A percentile compares a stretch with the other conserved stretches of the same genome.
These are phyloP conservation scores for Eucalyptus sideroxylon DNA, from an alignment of 345 rosid species.

Conservation along the genomic window DNA sequence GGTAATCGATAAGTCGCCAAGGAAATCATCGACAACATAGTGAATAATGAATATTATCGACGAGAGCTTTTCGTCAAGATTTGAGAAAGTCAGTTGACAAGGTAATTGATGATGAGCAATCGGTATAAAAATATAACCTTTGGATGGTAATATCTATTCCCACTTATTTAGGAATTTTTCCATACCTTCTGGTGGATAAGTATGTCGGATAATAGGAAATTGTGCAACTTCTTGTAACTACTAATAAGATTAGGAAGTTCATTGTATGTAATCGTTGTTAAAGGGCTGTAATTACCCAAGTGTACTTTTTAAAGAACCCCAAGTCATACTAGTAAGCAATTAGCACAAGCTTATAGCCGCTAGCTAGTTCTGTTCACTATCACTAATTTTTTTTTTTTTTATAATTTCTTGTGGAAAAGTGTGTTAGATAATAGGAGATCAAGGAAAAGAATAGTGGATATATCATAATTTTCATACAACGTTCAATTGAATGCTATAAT, in stretches of 20 bases:
- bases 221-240: background rate
- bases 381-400: too few relatives aligned
- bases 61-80: background rate
- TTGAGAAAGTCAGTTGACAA: background rate
- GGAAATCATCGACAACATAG: background rate
- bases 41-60: background rate
- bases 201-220: too few relatives aligned
- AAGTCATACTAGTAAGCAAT: background rate
- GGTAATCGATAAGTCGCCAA: background rate
- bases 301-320: background rate
- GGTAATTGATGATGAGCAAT: background rate
- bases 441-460: background rate
- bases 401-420: too few relatives aligned
- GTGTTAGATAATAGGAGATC: background rate
- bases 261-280: background rate
- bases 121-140: background rate
- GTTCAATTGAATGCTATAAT: background rate
- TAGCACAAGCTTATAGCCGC: too few relatives aligned
- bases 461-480: background rate
- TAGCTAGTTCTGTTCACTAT: too few relatives aligned
- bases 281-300: background rate
- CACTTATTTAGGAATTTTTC: background rate
- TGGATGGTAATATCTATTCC: background rate
- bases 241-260: background rate
- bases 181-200: too few relatives aligned